phyloP scores from a whole-genome alignment of 2,329 filamentous ascomycete genomes.

The Aspergillus hortae region DNA sequence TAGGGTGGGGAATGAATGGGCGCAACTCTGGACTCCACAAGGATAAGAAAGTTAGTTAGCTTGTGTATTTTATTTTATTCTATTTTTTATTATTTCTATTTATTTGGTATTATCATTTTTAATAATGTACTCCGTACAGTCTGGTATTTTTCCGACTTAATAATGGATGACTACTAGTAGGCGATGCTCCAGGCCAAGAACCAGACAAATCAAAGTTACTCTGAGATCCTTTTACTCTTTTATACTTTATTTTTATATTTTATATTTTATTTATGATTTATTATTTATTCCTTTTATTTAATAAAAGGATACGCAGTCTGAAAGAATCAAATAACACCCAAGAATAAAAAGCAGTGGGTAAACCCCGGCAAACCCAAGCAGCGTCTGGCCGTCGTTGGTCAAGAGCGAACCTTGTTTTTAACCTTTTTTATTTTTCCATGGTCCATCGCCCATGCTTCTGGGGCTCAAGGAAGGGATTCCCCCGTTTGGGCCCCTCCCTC shows the following conservation, averaged over 20 bases:
- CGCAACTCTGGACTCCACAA: slow-evolving; percentile 18
- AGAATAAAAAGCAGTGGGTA: neutral
- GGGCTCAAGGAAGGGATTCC: slow-evolving; percentile 4
- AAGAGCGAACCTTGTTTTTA: slow-evolving; percentile 16
- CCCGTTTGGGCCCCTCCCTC: slow-evolving; percentile 1
- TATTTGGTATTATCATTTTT: slow-evolving; percentile 8
- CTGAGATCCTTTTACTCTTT: too few relatives aligned
- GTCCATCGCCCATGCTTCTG: slow-evolving; percentile 21
- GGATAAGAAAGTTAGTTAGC: slow-evolving; percentile 5
- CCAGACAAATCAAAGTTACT: too few relatives aligned
- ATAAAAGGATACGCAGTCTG: neutral
- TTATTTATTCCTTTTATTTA: too few relatives aligned
- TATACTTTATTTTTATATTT: too few relatives aligned
- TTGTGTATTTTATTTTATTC: slow-evolving; percentile 9
- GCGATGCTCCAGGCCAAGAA: too few relatives aligned
- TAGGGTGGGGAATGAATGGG: slow-evolving; percentile 13
- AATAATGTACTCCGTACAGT: neutral
- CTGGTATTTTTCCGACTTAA: neutral
- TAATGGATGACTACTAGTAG: too few relatives aligned
- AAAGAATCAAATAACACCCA: too few relatives aligned
- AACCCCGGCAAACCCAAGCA: neutral
- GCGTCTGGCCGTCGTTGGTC: slow-evolving; percentile 3
- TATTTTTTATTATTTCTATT: slow-evolving; percentile 7
- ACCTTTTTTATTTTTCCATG: slow-evolving; percentile 15
- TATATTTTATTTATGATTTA: too few relatives aligned